A percentile compares a stretch with the other conserved stretches of the same genome.
Conservation (phyloP, 2,329 filamentous ascomycete species). For the Microsporum audouinii region DNA sequence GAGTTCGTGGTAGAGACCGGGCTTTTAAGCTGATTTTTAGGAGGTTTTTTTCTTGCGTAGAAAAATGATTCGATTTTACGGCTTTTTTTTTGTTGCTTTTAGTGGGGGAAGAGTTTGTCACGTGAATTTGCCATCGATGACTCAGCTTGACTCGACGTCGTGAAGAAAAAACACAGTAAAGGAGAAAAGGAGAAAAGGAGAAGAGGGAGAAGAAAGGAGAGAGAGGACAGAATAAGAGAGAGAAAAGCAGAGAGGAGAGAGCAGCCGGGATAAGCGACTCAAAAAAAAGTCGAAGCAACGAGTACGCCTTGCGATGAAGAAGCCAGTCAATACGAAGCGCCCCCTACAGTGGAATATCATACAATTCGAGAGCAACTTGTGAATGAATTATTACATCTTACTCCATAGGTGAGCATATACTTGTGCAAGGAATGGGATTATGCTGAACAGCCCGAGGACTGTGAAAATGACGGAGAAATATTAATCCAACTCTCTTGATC, state of each 20-base stretch:
- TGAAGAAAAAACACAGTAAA: not conserved
- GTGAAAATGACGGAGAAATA: not conserved
- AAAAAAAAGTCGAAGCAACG: not conserved
- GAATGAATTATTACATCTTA: not conserved
- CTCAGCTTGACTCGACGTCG: not conserved
- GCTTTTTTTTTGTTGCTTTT: not conserved
- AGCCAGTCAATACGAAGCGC: not conserved
- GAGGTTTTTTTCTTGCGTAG: not conserved
- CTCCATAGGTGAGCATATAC: not conserved
- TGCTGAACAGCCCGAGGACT: not conserved
- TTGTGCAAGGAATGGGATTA: not conserved
- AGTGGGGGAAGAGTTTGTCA: not conserved
- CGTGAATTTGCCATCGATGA: not conserved
- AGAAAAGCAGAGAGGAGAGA: not conserved
- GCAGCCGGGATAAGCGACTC: not conserved
- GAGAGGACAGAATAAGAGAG: not conserved
- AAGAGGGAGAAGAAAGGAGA: not conserved
- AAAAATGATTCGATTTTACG: not conserved
- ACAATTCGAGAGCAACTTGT: not conserved
- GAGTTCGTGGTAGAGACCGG: not conserved
- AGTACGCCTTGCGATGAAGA: not conserved
- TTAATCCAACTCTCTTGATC: not conserved
- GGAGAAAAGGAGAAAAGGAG: not conserved
- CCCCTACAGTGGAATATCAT: not conserved
- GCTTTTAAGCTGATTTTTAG: not conserved